These are phyloP conservation scores for Allomyces macrogynus DNA, from an alignment of 192 early-diverging fungal genomes.

Conservation along the genomic window DNA sequence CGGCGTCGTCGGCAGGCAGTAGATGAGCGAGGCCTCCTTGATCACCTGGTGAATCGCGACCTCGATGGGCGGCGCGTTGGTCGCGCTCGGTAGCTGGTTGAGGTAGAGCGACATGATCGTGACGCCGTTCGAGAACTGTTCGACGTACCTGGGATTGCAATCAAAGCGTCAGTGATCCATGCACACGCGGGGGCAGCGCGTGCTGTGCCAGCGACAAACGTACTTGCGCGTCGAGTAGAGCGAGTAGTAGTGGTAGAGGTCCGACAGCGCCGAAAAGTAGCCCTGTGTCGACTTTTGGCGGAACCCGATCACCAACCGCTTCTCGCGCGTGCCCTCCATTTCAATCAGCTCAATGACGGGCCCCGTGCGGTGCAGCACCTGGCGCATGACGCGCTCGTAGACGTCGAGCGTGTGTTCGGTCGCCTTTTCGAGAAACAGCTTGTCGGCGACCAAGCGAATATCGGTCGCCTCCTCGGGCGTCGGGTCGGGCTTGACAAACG, in stretches of 20 bases:
- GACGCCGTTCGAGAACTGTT: slow-evolving; percentile 97
- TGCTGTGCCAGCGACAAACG: neutral
- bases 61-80: slow-evolving; percentile 64
- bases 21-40: slow-evolving; percentile 89
- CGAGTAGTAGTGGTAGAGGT: slow-evolving; percentile 96
- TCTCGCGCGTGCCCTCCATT: slow-evolving; percentile 67
- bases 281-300: slow-evolving; percentile 75
- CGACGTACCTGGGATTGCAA: slow-evolving; percentile 11
- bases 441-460: slow-evolving; percentile 75
- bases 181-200: too few relatives aligned
- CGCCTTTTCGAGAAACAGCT: slow-evolving; percentile 83
- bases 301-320: slow-evolving; percentile 80
- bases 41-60: slow-evolving; percentile 79
- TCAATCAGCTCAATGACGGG: slow-evolving; percentile 85
- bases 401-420: slow-evolving; percentile 74
- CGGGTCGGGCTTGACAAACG: slow-evolving; percentile 72
- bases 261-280: slow-evolving; percentile 84
- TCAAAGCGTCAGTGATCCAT: too few relatives aligned
- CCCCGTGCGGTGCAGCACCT: slow-evolving; percentile 64
- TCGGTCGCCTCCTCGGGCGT: slow-evolving; percentile 43
- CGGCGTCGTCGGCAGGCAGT: slow-evolving; percentile 86
- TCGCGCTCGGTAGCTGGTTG: slow-evolving; percentile 47
- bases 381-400: slow-evolving; percentile 69
- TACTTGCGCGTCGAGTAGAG: slow-evolving; percentile 51
- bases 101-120: slow-evolving; percentile 87